A percentile compares a stretch with the other conserved stretches of the same genome.
These are phyloP conservation scores for Lipomyces anomalus DNA, from an alignment of 805 yeast species.

Conservation along the genomic window DNA sequence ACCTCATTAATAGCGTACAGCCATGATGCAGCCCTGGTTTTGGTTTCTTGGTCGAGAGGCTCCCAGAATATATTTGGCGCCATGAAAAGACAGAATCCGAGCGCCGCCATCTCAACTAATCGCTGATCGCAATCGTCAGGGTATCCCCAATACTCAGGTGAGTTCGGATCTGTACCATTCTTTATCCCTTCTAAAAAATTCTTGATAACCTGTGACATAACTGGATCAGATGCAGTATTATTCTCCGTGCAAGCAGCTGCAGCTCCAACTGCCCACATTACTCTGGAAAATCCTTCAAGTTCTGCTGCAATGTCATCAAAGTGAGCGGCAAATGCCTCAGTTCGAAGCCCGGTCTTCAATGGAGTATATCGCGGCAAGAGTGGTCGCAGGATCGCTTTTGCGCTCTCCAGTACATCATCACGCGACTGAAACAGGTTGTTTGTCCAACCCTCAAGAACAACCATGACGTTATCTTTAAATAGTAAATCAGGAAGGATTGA, in stretches of 20 bases:
- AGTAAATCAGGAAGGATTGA: too few relatives aligned
- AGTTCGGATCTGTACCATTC: constrained; percentile 31
- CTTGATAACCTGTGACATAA: constrained; percentile 2
- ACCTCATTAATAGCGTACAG: constrained; percentile 24
- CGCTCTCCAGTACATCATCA: constrained; percentile 3
- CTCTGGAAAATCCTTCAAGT: constrained; percentile 33
- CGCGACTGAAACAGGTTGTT: constrained; percentile 2
- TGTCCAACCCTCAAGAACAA: constrained; percentile 3
- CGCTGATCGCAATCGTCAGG: constrained; percentile 27
- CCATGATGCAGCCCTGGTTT: constrained; percentile 24
- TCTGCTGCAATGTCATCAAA: constrained; percentile 28
- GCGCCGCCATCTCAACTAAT: constrained; percentile 33
- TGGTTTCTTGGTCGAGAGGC: constrained; percentile 25
- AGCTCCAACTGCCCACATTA: constrained; percentile 34
- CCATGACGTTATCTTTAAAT: too few relatives aligned
- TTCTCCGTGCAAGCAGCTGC: constrained; percentile 28
- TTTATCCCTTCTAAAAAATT: constrained; percentile 28
- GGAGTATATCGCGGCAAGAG: constrained; percentile 6
- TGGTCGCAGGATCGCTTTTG: constrained; percentile 7
- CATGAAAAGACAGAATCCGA: constrained; percentile 29
- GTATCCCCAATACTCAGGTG: constrained; percentile 32
- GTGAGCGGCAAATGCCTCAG: constrained; percentile 28
- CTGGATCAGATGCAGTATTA: constrained; percentile 20
- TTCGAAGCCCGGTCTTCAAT: constrained; percentile 11
- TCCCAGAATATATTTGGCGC: constrained; percentile 31